These are phyloP conservation scores for Hypoxylon sp. DNA, from an alignment of 2,329 filamentous ascomycete genomes.

Conservation along the genomic window DNA sequence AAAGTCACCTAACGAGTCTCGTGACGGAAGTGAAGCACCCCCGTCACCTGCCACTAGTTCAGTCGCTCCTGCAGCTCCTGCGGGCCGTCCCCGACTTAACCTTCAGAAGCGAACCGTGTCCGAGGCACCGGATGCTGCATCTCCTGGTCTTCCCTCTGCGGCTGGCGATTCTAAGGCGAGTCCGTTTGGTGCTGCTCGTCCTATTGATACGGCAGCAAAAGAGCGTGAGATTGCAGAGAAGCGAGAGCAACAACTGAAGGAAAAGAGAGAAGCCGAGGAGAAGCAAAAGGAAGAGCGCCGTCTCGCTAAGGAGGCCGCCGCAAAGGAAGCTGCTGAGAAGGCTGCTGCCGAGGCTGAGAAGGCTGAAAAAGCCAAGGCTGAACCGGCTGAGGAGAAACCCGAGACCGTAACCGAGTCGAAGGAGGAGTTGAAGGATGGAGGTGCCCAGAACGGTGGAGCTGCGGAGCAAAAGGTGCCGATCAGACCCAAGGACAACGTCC, in stretches of 20 bases:
- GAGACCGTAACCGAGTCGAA: conserved; percentile 54
- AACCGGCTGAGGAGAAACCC: conserved; percentile 55
- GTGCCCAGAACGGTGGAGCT: conserved; percentile 53
- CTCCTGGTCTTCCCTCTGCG: conserved; percentile 65
- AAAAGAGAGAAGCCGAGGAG: conserved; percentile 90
- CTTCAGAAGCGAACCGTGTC: conserved; percentile 92
- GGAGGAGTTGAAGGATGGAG: conserved; percentile 51
- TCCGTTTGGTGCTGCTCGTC: conserved; percentile 92
- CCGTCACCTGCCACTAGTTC: conserved; percentile 73
- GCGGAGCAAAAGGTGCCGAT: conserved; percentile 65
- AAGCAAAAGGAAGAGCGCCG: conserved; percentile 84
- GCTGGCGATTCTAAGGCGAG: conserved; percentile 83
- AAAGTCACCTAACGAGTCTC: conserved; percentile 76
- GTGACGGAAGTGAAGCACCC: conserved; percentile 81
- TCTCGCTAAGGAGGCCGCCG: conserved; percentile 72
- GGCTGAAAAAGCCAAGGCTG: conserved; percentile 51
- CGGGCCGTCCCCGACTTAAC: conserved; percentile 84
- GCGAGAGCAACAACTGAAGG: conserved; percentile 77
- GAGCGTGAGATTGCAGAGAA: conserved; percentile 94
- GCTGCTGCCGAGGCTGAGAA: conserved; percentile 36
- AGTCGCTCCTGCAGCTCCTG: conserved; percentile 66
- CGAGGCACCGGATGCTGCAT: conserved; percentile 70
- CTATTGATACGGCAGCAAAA: conserved; percentile 91
- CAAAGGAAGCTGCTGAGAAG: conserved; percentile 64
- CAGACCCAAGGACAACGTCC: conserved; percentile 61